A percentile compares a stretch with the other conserved stretches of the same genome.
Evolutionary conservation across 176 grass and related monocot species (phyloP).

Genomic region (Typha latifolia): DNA sequence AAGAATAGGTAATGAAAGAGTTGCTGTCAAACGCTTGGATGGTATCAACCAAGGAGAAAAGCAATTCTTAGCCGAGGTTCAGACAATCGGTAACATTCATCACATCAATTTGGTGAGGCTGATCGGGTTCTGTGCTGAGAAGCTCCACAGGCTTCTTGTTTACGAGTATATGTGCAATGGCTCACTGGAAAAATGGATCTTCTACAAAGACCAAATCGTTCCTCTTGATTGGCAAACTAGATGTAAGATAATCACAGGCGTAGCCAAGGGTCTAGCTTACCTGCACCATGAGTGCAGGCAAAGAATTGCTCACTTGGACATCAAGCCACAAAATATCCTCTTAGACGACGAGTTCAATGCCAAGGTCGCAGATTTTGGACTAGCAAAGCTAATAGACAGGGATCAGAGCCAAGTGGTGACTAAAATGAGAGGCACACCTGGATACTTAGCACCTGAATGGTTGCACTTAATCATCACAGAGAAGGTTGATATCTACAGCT

Average conservation of each 20-base stretch:
- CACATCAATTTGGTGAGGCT: constrained; percentile 70
- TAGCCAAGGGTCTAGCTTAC: constrained; percentile 62
- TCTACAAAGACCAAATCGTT: constrained; percentile 28
- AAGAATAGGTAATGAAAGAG: background rate
- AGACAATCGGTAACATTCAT: constrained; percentile 66
- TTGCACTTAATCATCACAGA: constrained; percentile 68
- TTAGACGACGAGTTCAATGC: constrained; percentile 63
- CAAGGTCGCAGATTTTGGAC: constrained; percentile 69
- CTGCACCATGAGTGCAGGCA: constrained; percentile 69
- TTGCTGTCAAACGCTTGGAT: background rate
- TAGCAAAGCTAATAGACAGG: constrained; percentile 76
- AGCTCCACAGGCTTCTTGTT: constrained; percentile 49
- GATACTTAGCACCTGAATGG: constrained; percentile 80
- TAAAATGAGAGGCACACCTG: constrained; percentile 61
- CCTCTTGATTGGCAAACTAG: constrained; percentile 62
- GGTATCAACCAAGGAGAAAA: constrained; percentile 25
- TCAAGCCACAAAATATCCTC: too few relatives aligned
- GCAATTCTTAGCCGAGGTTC: constrained; percentile 74
- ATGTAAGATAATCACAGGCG: constrained; percentile 50
- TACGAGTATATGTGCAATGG: constrained; percentile 71
- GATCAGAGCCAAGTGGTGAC: constrained; percentile 79
- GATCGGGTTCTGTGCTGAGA: constrained; percentile 66
- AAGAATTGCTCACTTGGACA: constrained; percentile 78
- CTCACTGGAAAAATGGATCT: constrained; percentile 73
- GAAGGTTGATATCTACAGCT: constrained; percentile 72